Conservation (phyloP, 2,329 filamentous ascomycete genomes). For the Exophiala oligosperma region DNA sequence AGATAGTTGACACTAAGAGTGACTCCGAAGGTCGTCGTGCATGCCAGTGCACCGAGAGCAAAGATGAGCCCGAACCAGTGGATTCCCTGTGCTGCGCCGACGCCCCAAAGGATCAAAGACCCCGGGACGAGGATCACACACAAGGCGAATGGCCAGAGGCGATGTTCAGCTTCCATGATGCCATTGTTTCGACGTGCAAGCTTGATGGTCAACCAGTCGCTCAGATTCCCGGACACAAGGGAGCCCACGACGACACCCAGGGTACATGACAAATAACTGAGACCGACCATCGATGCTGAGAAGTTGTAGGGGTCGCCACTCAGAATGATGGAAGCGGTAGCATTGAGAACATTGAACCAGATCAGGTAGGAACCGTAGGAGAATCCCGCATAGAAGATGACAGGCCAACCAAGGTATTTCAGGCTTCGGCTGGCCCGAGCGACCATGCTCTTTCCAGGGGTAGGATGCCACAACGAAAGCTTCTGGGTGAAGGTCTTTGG, state of each 20-base stretch:
- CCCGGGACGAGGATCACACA: slow-evolving; percentile 46
- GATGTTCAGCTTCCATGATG: slow-evolving; percentile 32
- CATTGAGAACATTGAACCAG: slow-evolving; percentile 47
- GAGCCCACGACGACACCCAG: slow-evolving; percentile 23
- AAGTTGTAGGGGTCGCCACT: slow-evolving; percentile 39
- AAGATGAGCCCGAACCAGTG: slow-evolving; percentile 53
- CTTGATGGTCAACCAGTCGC: slow-evolving; percentile 30
- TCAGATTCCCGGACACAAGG: slow-evolving; percentile 26
- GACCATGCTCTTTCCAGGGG: slow-evolving; percentile 11
- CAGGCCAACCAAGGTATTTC: slow-evolving; percentile 34
- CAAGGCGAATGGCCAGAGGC: slow-evolving; percentile 30
- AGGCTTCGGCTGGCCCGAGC: slow-evolving; percentile 14
- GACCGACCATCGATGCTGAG: slow-evolving; percentile 39
- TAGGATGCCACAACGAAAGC: slow-evolving; percentile 16
- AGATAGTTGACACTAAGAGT: slow-evolving; percentile 48
- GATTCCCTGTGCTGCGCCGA: slow-evolving; percentile 49
- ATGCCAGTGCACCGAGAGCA: slow-evolving; percentile 49
- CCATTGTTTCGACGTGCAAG: slow-evolving; percentile 29
- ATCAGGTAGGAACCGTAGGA: slow-evolving; percentile 38
- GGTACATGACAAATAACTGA: slow-evolving; percentile 37
- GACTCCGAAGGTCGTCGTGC: slow-evolving; percentile 46
- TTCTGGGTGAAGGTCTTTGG: slow-evolving; percentile 20
- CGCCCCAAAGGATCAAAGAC: slow-evolving; percentile 52
- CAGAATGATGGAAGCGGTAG: slow-evolving; percentile 42
- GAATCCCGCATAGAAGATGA: slow-evolving; percentile 44